Conservation (phyloP, 805 yeast species). For the Pichia rugopelliculosa region DNA sequence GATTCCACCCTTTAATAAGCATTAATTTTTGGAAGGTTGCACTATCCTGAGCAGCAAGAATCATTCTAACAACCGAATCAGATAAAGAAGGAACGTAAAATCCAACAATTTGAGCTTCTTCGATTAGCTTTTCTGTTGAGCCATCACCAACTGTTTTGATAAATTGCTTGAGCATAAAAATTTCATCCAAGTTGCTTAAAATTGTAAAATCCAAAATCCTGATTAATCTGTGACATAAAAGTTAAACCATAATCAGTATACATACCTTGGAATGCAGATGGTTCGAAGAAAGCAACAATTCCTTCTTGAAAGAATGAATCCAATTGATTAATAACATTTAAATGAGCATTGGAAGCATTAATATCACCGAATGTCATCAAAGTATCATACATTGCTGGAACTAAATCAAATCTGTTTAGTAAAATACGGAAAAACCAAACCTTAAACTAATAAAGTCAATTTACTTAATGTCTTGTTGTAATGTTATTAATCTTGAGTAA, state of each 20-base stretch:
- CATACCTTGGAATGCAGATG: neutral
- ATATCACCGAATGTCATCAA: neutral
- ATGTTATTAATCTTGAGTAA: neutral
- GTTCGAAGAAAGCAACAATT: neutral
- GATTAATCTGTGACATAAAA: neutral
- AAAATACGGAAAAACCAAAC: neutral
- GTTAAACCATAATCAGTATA: neutral
- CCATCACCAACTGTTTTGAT: neutral
- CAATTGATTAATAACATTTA: neutral
- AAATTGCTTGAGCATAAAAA: neutral
- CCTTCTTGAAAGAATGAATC: slow-evolving; percentile 2
- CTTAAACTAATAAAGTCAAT: neutral
- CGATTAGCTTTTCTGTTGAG: neutral
- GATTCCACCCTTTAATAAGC: neutral
- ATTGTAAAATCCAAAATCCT: neutral
- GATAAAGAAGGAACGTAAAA: neutral
- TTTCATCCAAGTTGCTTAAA: neutral
- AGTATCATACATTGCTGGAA: neutral
- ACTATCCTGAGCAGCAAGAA: neutral
- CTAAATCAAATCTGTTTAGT: neutral
- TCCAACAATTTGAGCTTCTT: slow-evolving; percentile 1
- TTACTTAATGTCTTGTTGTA: neutral
- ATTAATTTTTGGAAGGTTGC: neutral
- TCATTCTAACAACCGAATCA: neutral
- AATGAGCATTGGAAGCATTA: neutral